A percentile compares a stretch with the other conserved stretches of the same genome.
Conservation (phyloP, 1,284 basidiomycete species). For the Ceratobasidium sp. region DNA sequence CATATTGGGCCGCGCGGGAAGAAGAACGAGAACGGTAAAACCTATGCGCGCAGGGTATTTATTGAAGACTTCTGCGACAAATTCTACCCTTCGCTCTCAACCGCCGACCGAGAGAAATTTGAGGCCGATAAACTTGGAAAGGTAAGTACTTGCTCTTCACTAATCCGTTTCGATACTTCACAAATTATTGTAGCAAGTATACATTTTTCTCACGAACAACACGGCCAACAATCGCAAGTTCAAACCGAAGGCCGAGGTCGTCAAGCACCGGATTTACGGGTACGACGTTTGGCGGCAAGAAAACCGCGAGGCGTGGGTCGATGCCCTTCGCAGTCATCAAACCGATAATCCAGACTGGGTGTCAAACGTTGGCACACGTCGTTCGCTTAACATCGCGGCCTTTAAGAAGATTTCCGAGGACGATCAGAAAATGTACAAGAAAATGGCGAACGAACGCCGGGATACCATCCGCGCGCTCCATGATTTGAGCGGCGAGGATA, state of each 20-base stretch:
- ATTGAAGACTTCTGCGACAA: slow-evolving; percentile 2
- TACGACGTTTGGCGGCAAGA: slow-evolving; percentile 14
- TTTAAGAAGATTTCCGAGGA: background rate
- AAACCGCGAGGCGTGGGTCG: background rate
- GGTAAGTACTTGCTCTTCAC: too few relatives aligned
- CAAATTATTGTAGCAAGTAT: background rate
- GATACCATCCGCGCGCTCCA: background rate
- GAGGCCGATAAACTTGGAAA: too few relatives aligned
- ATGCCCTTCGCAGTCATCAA: background rate
- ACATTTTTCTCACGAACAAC: background rate
- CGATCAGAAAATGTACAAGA: background rate
- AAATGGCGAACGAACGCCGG: background rate
- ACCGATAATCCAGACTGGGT: background rate
- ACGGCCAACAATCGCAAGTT: background rate
- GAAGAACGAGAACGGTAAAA: background rate
- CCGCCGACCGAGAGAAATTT: too few relatives aligned
- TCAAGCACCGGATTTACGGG: background rate
- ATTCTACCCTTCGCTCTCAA: background rate
- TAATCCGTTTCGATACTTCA: too few relatives aligned
- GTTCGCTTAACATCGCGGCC: background rate
- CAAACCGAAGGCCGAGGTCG: background rate
- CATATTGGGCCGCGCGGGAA: background rate
- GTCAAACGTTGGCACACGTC: background rate
- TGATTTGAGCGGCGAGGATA: background rate
- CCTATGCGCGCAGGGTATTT: background rate